Evolutionary conservation across 768 basidiomycete genomes (phyloP), one percentile per base, ranked within the genome.

Genomic region (Gymnopilus dilepis): DNA sequence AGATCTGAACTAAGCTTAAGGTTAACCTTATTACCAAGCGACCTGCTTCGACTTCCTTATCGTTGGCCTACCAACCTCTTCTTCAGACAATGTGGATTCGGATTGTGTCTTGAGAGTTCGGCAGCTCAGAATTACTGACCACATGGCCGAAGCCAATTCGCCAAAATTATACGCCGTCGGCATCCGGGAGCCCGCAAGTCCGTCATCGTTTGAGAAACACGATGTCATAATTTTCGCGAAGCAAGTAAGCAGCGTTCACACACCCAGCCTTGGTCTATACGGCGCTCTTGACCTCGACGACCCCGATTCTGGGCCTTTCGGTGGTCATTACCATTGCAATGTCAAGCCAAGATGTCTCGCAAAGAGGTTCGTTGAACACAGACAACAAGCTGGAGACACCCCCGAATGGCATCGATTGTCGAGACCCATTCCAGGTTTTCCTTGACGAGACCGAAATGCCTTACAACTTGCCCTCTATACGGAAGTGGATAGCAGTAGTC

Each of bases 401-500:
- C 13, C 11, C 13, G 2, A 48, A 48, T 6, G 21, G 19, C 13
- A 17, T 38, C 13, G 34, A 26, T 24, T 12, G 24, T 0, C 34
- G 17, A 4, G 60, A 56, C 28, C 34, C 56, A 22, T 74, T 75
- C 48, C 58, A 69, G 40, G 80, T 84, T 12, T 65, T 69, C 17
- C 67, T 86, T 15, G 79, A 82, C 1, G 67, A 69, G 3, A 61
- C 73, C 13, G 83, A 84, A 41, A 60, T 81, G 59, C 83, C 83
- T 0, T 78, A 82, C 55, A 66, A 74, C 31, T 70, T 81, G 34
- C 68, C 82, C 17, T 56, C 62, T 0, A 28, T 76, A 24, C 78
- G 75, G 63, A 84, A 84, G 64, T 86, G 85, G 85, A 56, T 80
- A 24, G 72, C 76, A 6, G 81, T 86, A 6, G 59, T 78, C 2